Percentiles rank a stretch among this genome's conserved stretches.
Conservation (phyloP, 2,329 filamentous ascomycete genomes). For the Escovopsis weberi region DNA sequence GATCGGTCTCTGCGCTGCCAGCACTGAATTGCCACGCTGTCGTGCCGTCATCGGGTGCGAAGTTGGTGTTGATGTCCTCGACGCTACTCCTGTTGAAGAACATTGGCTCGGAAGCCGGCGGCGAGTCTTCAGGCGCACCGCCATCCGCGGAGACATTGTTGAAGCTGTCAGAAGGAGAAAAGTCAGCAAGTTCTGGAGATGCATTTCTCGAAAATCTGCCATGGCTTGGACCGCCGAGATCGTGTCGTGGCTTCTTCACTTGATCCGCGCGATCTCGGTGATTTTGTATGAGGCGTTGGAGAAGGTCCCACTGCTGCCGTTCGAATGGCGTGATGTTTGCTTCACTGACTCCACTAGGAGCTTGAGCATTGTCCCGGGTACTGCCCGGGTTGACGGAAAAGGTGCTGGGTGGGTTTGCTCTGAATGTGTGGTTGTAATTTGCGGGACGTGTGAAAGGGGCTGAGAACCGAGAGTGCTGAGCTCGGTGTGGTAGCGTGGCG, state of each 20-base stretch:
- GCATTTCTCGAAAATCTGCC: neutral
- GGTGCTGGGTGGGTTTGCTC: neutral
- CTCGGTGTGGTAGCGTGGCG: conserved; percentile 15
- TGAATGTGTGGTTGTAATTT: conserved; percentile 1
- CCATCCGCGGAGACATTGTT: conserved; percentile 28
- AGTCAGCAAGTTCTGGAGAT: conserved; percentile 17
- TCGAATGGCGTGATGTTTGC: conserved; percentile 23
- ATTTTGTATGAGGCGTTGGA: conserved; percentile 23
- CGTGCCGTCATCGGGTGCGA: conserved; percentile 34
- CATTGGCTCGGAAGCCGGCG: conserved; percentile 16
- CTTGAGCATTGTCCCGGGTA: conserved; percentile 4
- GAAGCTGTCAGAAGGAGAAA: conserved; percentile 30
- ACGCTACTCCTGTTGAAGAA: conserved; percentile 35
- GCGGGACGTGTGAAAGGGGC: conserved; percentile 5
- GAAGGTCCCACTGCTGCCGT: conserved; percentile 22
- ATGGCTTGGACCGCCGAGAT: too few species aligned
- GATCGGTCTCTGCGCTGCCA: conserved; percentile 22
- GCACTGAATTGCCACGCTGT: conserved; percentile 38
- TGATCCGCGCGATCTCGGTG: conserved; percentile 7
- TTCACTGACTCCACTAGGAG: conserved; percentile 19
- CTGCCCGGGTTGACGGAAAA: conserved; percentile 2
- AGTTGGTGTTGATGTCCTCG: conserved; percentile 48
- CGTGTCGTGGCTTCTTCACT: conserved; percentile 6
- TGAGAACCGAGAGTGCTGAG: conserved; percentile 4
- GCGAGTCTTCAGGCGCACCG: conserved; percentile 23